Percentiles rank a stretch among this genome's conserved stretches.
Conservation (phyloP, 345 rosid species). For the Pelargonium nanum region DNA sequence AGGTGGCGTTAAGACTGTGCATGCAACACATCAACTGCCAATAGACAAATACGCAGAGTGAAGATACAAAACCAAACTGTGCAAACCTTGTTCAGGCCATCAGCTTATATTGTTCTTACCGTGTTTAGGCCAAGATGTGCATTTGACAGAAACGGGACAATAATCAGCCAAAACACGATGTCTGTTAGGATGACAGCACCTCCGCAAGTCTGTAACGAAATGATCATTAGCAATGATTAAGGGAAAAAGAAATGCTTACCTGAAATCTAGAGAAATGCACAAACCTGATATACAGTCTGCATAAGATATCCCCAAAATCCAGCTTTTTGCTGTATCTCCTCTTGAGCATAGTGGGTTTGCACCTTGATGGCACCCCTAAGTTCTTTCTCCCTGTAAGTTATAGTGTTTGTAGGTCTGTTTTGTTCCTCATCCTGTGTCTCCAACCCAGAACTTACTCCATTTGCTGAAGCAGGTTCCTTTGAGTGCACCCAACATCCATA, state of each 20-base stretch:
- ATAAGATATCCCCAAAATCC: slow-evolving; percentile 67
- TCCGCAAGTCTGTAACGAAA: slow-evolving; percentile 45
- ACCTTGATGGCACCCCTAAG: slow-evolving; percentile 23
- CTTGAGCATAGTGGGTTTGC: slow-evolving; percentile 32
- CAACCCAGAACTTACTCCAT: slow-evolving; percentile 16
- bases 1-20: slow-evolving; percentile 56
- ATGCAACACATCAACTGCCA: slow-evolving; percentile 75
- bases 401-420: slow-evolving; percentile 2
- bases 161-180: slow-evolving; percentile 56
- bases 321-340: slow-evolving; percentile 31
- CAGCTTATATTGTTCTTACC: slow-evolving; percentile 28
- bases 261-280: slow-evolving; percentile 5
- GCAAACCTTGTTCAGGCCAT: neutral
- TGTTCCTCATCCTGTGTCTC: slow-evolving; percentile 21
- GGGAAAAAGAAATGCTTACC: neutral
- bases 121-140: slow-evolving; percentile 45
- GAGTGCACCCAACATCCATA: slow-evolving; percentile 62
- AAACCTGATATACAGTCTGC: slow-evolving; percentile 67
- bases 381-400: slow-evolving; percentile 11
- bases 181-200: slow-evolving; percentile 81
- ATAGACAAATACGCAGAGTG: neutral
- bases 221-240: neutral
- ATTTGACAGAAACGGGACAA: slow-evolving; percentile 59
- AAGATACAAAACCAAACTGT: neutral
- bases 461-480: slow-evolving; percentile 10